These are phyloP conservation scores for Helichrysum umbraculigerum DNA, from an alignment of 129 eudicot genomes.

Conservation along the genomic window DNA sequence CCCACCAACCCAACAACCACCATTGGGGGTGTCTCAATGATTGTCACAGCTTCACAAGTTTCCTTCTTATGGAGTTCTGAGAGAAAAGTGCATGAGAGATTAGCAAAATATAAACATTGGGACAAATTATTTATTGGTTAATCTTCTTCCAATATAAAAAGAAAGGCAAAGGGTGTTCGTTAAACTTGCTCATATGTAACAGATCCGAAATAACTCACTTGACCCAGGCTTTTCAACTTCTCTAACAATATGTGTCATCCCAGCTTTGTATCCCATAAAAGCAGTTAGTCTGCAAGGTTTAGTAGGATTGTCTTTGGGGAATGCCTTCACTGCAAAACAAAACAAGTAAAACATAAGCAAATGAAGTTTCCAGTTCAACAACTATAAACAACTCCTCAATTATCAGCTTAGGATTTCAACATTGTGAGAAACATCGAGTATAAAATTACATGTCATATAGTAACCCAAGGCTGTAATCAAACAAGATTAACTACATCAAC, in stretches of 20 bases:
- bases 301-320: constrained; percentile 61
- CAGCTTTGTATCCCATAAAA: constrained; percentile 70
- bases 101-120: not conserved
- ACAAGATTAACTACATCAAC: too few relatives aligned
- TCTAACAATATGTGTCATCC: constrained; percentile 70
- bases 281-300: constrained; percentile 65
- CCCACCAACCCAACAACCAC: constrained; percentile 63
- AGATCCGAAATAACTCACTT: constrained; percentile 36
- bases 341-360: not conserved
- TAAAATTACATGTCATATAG: too few relatives aligned
- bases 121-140: not conserved
- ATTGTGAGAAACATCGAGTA: too few relatives aligned
- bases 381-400: too few relatives aligned
- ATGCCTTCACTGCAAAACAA: constrained; percentile 59
- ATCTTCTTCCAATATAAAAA: not conserved
- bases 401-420: too few relatives aligned
- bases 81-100: not conserved
- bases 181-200: not conserved
- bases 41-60: constrained; percentile 65
- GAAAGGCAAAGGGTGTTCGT: not conserved
- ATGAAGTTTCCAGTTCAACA: too few relatives aligned
- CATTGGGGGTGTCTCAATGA: constrained; percentile 62
- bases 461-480: too few relatives aligned
- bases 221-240: constrained; percentile 75
- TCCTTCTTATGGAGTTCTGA: constrained; percentile 69